Base-by-base conservation (phyloP, 2,329 filamentous ascomycete genomes). In the Colletotrichum cordylinicola region DNA sequence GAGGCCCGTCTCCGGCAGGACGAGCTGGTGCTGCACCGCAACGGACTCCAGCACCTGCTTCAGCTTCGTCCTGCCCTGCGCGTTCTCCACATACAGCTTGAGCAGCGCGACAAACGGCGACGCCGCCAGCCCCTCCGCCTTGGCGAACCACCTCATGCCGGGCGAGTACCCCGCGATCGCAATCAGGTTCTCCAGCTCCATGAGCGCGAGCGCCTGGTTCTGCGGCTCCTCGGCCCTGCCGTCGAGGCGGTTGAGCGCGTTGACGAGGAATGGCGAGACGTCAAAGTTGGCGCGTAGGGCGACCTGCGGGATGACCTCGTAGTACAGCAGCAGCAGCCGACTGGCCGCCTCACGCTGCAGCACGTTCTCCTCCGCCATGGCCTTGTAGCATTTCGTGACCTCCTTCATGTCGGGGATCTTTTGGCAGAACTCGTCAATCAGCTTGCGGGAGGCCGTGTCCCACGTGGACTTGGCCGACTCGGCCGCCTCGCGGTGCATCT, bases 91-190 rank as follows among this genome's bases (percentile, higher is more conserved):
- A 1, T 76, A 74, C 33, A 90, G 85, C 75, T 89, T 91, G 8
- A 96, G 83, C 27, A 96, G 88, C 0, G 92, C 92, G n/a, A 91
- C 91, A 77, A 96, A 95, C 0, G 94, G 94, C 6, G 94, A 95
- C 52, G 91, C 86, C 2, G 84, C 82, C n/a, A 94, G 86, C 1
- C 89, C 89, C 78, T 94, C 91, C 74, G 87, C 90, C 81, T 94
- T 96, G 77, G 94, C 90, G 87, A 97, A 98, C 96, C 96, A 98
- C 77, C 94, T 92, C 93, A 98, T 97, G 8, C 93, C 93, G 1
- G 94, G 92, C 4, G 96, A 98, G 79, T 93, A 92, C 77, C 92
- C 91, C 5, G 96, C 95, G 82, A 98, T 94, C 35, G 92, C 90
- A 21, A 98, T 91, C 21, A 98, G 87, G 82, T 96, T 94, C 82